Evolutionary conservation across 2,329 filamentous ascomycete species (phyloP).

Genomic region (Alternaria arborescens): DNA sequence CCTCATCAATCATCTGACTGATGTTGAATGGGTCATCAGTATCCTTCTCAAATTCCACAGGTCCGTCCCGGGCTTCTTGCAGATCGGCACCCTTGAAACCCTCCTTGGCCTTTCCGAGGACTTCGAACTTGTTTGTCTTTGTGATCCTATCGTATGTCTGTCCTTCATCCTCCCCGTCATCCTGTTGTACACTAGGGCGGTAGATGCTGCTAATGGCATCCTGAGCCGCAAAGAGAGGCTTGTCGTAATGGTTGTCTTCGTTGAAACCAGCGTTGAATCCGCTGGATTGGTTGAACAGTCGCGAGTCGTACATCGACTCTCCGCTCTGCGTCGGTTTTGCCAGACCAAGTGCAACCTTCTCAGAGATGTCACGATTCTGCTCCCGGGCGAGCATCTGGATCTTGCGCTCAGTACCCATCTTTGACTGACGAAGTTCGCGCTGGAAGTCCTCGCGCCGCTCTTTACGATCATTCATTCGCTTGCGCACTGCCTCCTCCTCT

Average conservation of each 20-base stretch:
- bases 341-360: slow-evolving; percentile 92
- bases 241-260: slow-evolving; percentile 97
- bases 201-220: slow-evolving; percentile 96
- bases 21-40: slow-evolving; percentile 89
- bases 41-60: slow-evolving; percentile 96
- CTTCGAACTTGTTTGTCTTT: slow-evolving; percentile 86
- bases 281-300: slow-evolving; percentile 91
- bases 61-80: slow-evolving; percentile 85
- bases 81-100: slow-evolving; percentile 90
- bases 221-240: slow-evolving; percentile 94
- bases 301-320: slow-evolving; percentile 96
- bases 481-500: slow-evolving; percentile 75
- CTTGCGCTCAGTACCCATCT: slow-evolving; percentile 92
- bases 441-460: slow-evolving; percentile 85
- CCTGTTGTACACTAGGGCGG: slow-evolving; percentile 74
- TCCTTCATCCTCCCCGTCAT: slow-evolving; percentile 79
- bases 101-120: slow-evolving; percentile 79
- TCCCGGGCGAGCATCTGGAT: slow-evolving; percentile 93
- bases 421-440: slow-evolving; percentile 87
- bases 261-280: slow-evolving; percentile 94
- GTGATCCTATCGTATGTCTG: slow-evolving; percentile 88
- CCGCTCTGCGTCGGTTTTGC: slow-evolving; percentile 92
- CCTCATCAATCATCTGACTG: slow-evolving; percentile 90
- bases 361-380: slow-evolving; percentile 95
- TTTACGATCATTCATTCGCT: slow-evolving; percentile 77